Base-by-base conservation (phyloP, 2,329 filamentous ascomycete species). In the Berkeleyomyces rouxiae region DNA sequence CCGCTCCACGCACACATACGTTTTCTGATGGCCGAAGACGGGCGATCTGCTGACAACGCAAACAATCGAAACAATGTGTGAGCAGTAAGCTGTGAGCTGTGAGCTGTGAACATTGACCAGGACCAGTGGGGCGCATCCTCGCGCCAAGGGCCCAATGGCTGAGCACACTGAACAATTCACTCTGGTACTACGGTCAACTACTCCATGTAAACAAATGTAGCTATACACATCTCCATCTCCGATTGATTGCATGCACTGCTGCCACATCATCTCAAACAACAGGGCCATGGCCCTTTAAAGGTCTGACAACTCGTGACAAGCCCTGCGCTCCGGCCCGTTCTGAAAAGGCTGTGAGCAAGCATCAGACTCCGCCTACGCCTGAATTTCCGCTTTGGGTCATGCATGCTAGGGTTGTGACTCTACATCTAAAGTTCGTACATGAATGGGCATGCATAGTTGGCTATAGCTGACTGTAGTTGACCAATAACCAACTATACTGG, bases 231-330 rank as follows among this genome's bases (percentile, higher is more conserved):
- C 23, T 23, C 23, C 23, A 23, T 23, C 23, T 23, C 23, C 2
- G 2, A 23, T 23, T 23, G 23, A 23, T 23, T 23, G 23, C 51
- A 39, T 55, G 51, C 51, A 16, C 51, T 55, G 51, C 51, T 55
- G 51, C 51, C 51, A 55, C 51, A 55, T 55, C 51, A 55, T 39
- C 51, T 39, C 51, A 55, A 55, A 39, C 51, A 23, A 23, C 23
- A 23, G 5, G 51, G 33, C 10, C 33, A 55, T 4, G 51, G 33
- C 33, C 51, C 36, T 7, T 55, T 39, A 39, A 37, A 36, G 51
- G 51, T 55, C 51, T 55, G 51, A 55, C 51, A 39, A 31, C 44
- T 37, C 51, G 37, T 55, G 51, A 55, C 51, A 55, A 55, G 51
- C 16, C 37, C 51, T 39, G 11, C 33, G 51, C 51, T 55, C 36